Evolutionary conservation across 139 green algal genomes (phyloP), one percentile per base, ranked within the genome.

Genomic region (Chlamydomonas sp.): DNA sequence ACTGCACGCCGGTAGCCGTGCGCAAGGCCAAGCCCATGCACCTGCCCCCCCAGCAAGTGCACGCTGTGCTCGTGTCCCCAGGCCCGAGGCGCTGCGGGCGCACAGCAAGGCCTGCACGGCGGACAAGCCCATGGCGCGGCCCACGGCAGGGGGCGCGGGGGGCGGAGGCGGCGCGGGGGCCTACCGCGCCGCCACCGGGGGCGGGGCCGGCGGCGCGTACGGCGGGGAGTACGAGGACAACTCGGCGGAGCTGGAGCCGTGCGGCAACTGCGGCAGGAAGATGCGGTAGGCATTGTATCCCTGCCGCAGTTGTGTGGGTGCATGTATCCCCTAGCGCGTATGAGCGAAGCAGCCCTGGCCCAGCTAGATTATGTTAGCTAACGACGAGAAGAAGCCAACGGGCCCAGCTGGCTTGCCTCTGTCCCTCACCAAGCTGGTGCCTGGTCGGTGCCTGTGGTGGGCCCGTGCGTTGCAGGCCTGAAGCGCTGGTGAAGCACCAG

Each of bases 71-170:
- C 68, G 1, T 58, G 9, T 20, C 60, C 57, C 5, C 88, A 85
- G 75, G 49, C 78, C 89, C 3, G 86, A 91, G n/a, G 85, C 92
- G 20, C 88, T 96, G 59, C n/a, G 92, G 16, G 66, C 57, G 2
- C 84, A 84, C 68, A 94, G 95, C 68, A 90, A 93, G 85, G 90
- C 83, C 14, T 91, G 90, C 64, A 91, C 86, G 62, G 79, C 84
- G 8, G 72, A 66, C 3, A 60, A 73, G 59, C 74, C 73, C 63
- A 81, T 80, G 62, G 73, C 31, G 60, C 60, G 77, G 81, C 63
- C 59, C 7, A 61, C 58, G 61, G 63, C 12, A 14, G 62, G 73
- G 20, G 80, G 83, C n/a, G 62, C 8, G 16, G 73, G 72, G 5
- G 79, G 80, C 6, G 73, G 67, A 72, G 78, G 68, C 63, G 58